These are phyloP conservation scores for Daedaleopsis sinensis DNA, from an alignment of 768 basidiomycete genomes.

Conservation along the genomic window DNA sequence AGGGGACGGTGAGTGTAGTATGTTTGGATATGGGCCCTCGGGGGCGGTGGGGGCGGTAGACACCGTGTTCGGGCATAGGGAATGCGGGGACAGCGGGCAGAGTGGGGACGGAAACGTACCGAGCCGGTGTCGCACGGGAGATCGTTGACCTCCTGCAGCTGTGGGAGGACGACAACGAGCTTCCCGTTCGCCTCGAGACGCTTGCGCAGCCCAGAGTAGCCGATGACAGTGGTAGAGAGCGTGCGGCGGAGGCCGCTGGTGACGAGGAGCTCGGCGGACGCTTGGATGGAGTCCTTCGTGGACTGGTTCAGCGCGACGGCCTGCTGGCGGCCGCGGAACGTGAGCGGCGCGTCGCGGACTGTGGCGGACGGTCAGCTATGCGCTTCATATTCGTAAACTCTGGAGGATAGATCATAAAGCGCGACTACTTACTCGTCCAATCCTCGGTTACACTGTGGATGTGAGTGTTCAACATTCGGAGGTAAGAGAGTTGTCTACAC, in stretches of 20 bases:
- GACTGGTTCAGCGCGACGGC: conserved; percentile 25
- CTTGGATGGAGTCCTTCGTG: conserved; percentile 28
- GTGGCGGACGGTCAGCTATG: neutral
- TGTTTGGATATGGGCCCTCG: too few relatives aligned
- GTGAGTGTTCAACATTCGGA: too few relatives aligned
- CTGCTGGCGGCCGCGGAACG: conserved; percentile 28
- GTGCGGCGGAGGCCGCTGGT: conserved; percentile 30
- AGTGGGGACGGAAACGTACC: conserved; percentile 24
- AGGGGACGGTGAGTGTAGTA: neutral
- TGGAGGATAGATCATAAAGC: too few relatives aligned
- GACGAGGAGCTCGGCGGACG: conserved; percentile 30
- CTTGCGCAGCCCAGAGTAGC: conserved; percentile 25
- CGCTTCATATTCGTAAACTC: neutral
- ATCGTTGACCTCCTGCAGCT: conserved; percentile 34
- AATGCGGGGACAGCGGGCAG: neutral
- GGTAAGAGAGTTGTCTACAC: too few relatives aligned
- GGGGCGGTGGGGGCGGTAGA: too few relatives aligned
- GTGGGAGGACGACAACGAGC: conserved; percentile 28
- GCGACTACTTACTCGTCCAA: conserved; percentile 23
- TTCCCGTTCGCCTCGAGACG: conserved; percentile 29
- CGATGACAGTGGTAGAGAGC: conserved; percentile 29
- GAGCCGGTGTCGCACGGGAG: conserved; percentile 33
- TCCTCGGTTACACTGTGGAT: conserved; percentile 25
- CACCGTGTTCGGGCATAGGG: too few relatives aligned
- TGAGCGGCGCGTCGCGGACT: conserved; percentile 33